Base-by-base conservation (phyloP, 1,284 basidiomycete species). In the Irpex sp. region DNA sequence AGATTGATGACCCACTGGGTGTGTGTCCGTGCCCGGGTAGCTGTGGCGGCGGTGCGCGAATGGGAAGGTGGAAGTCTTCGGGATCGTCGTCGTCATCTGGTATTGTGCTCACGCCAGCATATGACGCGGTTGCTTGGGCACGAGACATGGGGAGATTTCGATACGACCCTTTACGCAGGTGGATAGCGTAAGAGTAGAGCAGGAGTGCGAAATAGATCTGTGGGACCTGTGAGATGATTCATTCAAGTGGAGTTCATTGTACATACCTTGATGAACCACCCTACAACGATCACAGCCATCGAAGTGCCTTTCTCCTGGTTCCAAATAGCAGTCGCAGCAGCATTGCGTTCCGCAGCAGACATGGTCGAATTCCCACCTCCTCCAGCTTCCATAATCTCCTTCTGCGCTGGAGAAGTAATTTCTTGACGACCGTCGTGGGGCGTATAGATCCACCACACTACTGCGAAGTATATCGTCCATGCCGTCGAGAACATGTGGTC, bases 401-500 rank as follows among this genome's bases (percentile, higher is more conserved):
- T 78, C 73, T 97, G 95, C 6, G 94, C 95, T 37, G 83, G 81
- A 5, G 94, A 96, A 73, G 96, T 93, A 67, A 83, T 82, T 49
- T 85, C 82, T 5, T 86, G 85, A 45, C 80, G 80, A 5, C 95
- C 96, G 68, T 98, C 95, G 72, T 99, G 96, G 0, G 94, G 90
- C 1, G 87, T 91, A 74, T 90, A 90, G 59, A 88, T 79, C 91
- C 94, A 98, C 92, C 95, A 98, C 52, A 84, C 76, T 49, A 93
- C 82, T 54, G 87, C 91, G 69, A 99, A 99, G 72, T 92, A 90
- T 58, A 92, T 82, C 35, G 94, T 95, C 90, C 94, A 98, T 5
- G 90, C 79, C 0, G 94, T 94, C n/a, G 90, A 92, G 67, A 99
- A 80, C 65, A 97, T 75, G 75, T 99, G 96, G 76, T 99, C 96